Evolutionary conservation across 208 protist genomes (phyloP).

Genomic region (Trichomonas tenax): DNA sequence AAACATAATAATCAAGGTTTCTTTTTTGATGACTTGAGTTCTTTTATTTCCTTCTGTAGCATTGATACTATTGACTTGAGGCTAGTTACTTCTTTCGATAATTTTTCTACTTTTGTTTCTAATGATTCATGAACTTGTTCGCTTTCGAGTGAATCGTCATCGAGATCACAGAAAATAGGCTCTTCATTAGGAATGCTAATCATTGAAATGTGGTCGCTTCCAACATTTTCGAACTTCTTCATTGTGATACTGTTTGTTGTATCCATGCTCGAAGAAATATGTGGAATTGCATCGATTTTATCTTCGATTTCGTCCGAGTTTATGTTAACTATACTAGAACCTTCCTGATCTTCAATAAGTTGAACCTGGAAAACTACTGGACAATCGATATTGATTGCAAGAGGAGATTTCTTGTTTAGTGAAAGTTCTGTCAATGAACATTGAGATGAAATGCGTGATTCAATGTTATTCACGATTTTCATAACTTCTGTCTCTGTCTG

Average conservation of each 20-base stretch:
- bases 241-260: neutral
- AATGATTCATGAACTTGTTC: neutral
- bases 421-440: neutral
- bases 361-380: neutral
- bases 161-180: neutral
- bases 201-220: neutral
- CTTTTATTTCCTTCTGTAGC: neutral
- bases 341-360: neutral
- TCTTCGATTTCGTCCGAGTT: neutral
- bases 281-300: neutral
- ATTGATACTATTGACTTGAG: neutral
- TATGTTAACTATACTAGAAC: neutral
- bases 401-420: neutral
- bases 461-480: neutral
- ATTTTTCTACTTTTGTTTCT: neutral
- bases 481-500: neutral
- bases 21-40: neutral
- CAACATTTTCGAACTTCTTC: neutral
- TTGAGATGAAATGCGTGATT: neutral
- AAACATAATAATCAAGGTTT: too few relatives aligned
- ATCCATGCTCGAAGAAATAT: neutral
- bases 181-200: neutral
- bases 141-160: neutral
- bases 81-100: neutral
- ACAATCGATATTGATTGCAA: neutral